These are phyloP conservation scores for Bruguiera hainesii DNA, from an alignment of 441 rosid genomes.

Conservation along the genomic window DNA sequence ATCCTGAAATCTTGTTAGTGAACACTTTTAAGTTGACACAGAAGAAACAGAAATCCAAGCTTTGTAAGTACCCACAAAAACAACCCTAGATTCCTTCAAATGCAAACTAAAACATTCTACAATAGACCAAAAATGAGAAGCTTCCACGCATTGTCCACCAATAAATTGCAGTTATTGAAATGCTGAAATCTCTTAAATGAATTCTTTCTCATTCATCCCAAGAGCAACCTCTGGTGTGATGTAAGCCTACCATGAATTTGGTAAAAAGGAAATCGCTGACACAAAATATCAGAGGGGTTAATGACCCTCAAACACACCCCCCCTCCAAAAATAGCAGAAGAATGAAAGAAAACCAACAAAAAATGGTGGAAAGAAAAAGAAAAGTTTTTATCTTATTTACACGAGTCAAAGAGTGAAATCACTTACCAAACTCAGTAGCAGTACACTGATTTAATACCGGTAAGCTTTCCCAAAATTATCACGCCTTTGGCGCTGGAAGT, in stretches of 20 bases:
- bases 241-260: conserved; percentile 10
- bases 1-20: conserved; percentile 54
- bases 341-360: conserved; percentile 6
- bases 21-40: conserved; percentile 27
- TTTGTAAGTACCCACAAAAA: conserved; percentile 21
- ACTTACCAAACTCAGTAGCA: conserved; percentile 57
- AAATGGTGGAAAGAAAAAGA: not conserved
- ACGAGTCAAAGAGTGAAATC: conserved; percentile 21
- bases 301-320: not conserved
- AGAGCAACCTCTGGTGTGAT: conserved; percentile 4
- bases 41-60: conserved; percentile 13
- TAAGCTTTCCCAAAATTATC: conserved; percentile 80
- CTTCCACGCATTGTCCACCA: conserved; percentile 12
- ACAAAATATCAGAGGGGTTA: not conserved
- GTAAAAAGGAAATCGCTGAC: not conserved
- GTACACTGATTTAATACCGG: conserved; percentile 52
- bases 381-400: conserved; percentile 9
- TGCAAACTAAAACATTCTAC: conserved; percentile 15
- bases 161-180: conserved; percentile 8
- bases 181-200: not conserved
- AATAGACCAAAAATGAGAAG: conserved; percentile 19
- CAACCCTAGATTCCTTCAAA: conserved; percentile 12
- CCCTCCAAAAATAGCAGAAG: too few species aligned
- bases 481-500: conserved; percentile 77
- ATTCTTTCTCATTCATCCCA: conserved; percentile 9